phyloP scores from a whole-genome alignment of 73 alveolate genomes.

The Halteria grandinella region DNA sequence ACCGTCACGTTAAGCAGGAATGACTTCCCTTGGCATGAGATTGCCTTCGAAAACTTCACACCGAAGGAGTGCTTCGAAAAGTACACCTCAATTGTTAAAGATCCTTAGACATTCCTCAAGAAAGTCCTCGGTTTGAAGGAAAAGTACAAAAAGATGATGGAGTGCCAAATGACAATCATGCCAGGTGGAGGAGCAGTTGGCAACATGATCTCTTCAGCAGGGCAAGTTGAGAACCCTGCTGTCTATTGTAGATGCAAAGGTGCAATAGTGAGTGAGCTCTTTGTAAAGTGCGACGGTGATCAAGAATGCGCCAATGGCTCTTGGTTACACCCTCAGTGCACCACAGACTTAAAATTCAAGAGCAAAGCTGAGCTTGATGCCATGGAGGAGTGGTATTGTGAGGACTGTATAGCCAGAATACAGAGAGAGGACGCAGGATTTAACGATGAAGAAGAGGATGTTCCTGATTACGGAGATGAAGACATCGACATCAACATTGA shows the following conservation, averaged over 20 bases:
- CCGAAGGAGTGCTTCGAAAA: slow-evolving; percentile 69
- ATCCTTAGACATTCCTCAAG: slow-evolving; percentile 35
- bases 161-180: not conserved
- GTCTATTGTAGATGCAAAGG: slow-evolving; percentile 52
- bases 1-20: slow-evolving; percentile 61
- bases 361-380: slow-evolving; percentile 48
- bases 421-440: no score
- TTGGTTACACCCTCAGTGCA: slow-evolving; percentile 72
- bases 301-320: slow-evolving; percentile 60
- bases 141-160: slow-evolving; percentile 51
- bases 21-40: slow-evolving; percentile 73
- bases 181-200: no score
- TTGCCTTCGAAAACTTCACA: slow-evolving; percentile 44
- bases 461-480: not conserved
- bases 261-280: slow-evolving; percentile 19
- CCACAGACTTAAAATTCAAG: slow-evolving; percentile 48
- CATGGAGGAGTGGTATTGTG: slow-evolving; percentile 62
- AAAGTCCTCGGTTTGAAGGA: slow-evolving; percentile 60
- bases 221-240: slow-evolving; percentile 4
- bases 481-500: not conserved
- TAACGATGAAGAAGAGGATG: slow-evolving; percentile 54
- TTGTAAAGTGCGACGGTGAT: slow-evolving; percentile 64
- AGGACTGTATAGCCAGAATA: slow-evolving; percentile 41
- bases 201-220: no score
- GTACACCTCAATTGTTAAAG: slow-evolving; percentile 53